Conservation (phyloP, 768 basidiomycete genomes). For the Boletus sensibilis region DNA sequence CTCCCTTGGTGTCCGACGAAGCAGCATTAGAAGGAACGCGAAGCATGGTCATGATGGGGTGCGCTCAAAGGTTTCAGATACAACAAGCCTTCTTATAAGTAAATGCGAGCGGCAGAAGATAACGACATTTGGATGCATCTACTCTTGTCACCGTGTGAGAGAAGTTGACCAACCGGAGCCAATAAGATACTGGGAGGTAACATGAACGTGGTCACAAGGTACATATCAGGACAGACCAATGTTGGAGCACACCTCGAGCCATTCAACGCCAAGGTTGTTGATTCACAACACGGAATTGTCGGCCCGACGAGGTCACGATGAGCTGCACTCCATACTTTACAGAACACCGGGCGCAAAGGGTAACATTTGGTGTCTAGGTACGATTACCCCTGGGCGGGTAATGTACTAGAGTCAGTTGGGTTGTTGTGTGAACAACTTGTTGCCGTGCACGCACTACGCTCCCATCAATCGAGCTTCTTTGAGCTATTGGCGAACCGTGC, state of each 20-base stretch:
- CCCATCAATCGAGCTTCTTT: slow-evolving; percentile 30
- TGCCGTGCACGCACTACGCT: slow-evolving; percentile 2
- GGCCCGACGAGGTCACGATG: neutral
- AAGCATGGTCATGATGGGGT: neutral
- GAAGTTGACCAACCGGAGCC: neutral
- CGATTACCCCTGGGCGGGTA: neutral
- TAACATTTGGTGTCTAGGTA: neutral
- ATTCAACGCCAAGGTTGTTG: neutral
- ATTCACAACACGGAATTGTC: neutral
- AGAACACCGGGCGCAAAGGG: neutral
- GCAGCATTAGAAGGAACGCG: slow-evolving; percentile 5
- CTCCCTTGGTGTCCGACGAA: slow-evolving; percentile 13
- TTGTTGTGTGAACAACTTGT: neutral
- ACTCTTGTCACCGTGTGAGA: slow-evolving; percentile 10
- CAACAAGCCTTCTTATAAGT: slow-evolving; percentile 5
- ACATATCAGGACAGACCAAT: neutral
- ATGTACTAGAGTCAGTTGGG: neutral
- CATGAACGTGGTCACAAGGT: slow-evolving; percentile 5
- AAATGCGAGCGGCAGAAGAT: neutral
- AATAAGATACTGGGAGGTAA: slow-evolving; percentile 6
- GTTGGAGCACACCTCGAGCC: neutral
- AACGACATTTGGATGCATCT: neutral
- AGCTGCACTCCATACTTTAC: neutral
- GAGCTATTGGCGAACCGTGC: slow-evolving; percentile 26
- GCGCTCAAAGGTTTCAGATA: neutral